Percentiles rank a stretch among this genome's conserved stretches.
Evolutionary conservation across 2,329 filamentous ascomycete species (phyloP).

Genomic region (Ophiostoma sp.): DNA sequence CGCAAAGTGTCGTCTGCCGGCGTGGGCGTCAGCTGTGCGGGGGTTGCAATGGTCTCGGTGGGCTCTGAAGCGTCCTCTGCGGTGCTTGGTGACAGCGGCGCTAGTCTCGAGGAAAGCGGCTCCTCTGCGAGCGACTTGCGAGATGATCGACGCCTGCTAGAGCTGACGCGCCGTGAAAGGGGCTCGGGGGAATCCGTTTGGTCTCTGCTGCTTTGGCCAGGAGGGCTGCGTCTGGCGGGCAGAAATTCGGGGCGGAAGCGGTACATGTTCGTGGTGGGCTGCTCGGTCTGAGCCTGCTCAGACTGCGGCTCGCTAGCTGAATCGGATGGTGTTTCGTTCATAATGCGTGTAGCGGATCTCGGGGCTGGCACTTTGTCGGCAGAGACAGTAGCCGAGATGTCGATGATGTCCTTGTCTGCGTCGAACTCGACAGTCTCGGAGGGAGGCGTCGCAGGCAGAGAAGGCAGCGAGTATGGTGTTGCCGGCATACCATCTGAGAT

Average conservation of each 20-base stretch:
- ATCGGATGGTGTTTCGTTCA: slow-evolving; percentile 16
- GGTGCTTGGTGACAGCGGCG: slow-evolving; percentile 4
- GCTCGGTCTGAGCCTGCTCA: slow-evolving; percentile 9
- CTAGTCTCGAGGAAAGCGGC: background rate
- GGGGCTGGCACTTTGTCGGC: slow-evolving; percentile 5
- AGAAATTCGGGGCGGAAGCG: slow-evolving; percentile 12
- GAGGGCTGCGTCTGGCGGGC: slow-evolving; percentile 9
- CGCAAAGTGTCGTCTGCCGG: background rate
- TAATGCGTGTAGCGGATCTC: background rate
- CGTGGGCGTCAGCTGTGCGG: background rate
- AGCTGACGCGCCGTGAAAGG: background rate
- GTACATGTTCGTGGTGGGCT: slow-evolving; percentile 14
- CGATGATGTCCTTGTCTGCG: slow-evolving; percentile 13
- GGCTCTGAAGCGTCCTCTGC: background rate
- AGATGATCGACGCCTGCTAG: background rate
- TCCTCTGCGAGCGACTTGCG: slow-evolving; percentile 7
- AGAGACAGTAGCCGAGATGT: background rate
- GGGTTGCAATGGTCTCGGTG: background rate
- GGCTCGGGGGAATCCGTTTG: slow-evolving; percentile 2
- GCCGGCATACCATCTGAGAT: slow-evolving; percentile 20
- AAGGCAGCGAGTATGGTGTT: slow-evolving; percentile 17
- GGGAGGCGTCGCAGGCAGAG: slow-evolving; percentile 10
- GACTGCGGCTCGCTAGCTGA: slow-evolving; percentile 18
- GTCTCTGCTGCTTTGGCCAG: slow-evolving; percentile 6
- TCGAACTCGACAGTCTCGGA: slow-evolving; percentile 7